Conservation (phyloP, 2,329 filamentous ascomycete genomes). For the Alternaria conjuncta region DNA sequence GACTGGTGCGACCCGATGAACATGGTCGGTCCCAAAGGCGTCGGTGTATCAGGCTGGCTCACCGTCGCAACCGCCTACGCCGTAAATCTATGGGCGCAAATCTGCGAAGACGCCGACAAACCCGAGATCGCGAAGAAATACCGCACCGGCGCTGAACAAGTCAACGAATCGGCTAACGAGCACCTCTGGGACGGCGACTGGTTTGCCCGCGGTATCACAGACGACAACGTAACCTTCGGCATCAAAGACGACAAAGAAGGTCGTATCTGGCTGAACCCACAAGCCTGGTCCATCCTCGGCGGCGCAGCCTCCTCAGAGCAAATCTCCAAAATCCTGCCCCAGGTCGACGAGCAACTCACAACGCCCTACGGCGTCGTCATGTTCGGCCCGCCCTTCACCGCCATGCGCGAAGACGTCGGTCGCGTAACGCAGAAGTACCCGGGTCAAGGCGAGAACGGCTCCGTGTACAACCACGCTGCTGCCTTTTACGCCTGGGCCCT, state of each 20-base stretch:
- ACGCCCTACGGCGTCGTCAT: slow-evolving; percentile 63
- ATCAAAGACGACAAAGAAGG: slow-evolving; percentile 59
- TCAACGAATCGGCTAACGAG: slow-evolving; percentile 59
- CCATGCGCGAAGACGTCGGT: slow-evolving; percentile 65
- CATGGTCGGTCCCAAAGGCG: slow-evolving; percentile 66
- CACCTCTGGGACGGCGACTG: slow-evolving; percentile 64
- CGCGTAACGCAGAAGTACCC: slow-evolving; percentile 66
- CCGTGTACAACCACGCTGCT: slow-evolving; percentile 65
- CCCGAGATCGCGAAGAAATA: slow-evolving; percentile 54
- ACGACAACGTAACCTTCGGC: slow-evolving; percentile 61
- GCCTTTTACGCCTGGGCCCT: slow-evolving; percentile 63
- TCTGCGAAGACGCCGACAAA: slow-evolving; percentile 56
- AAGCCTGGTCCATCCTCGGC: slow-evolving; percentile 62
- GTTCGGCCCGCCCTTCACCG: slow-evolving; percentile 62
- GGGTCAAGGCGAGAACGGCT: slow-evolving; percentile 64
- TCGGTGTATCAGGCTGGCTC: slow-evolving; percentile 65
- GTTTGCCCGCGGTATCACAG: slow-evolving; percentile 65
- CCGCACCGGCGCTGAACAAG: slow-evolving; percentile 52
- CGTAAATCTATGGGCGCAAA: slow-evolving; percentile 60
- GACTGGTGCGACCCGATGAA: slow-evolving; percentile 69
- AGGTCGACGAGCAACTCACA: slow-evolving; percentile 59
- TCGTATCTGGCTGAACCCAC: slow-evolving; percentile 65
- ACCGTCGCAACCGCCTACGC: slow-evolving; percentile 63
- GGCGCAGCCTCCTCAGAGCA: slow-evolving; percentile 57
- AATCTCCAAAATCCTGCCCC: slow-evolving; percentile 54